phyloP scores from a whole-genome alignment of 257 asterid species.

The Gardenia jasminoides region DNA sequence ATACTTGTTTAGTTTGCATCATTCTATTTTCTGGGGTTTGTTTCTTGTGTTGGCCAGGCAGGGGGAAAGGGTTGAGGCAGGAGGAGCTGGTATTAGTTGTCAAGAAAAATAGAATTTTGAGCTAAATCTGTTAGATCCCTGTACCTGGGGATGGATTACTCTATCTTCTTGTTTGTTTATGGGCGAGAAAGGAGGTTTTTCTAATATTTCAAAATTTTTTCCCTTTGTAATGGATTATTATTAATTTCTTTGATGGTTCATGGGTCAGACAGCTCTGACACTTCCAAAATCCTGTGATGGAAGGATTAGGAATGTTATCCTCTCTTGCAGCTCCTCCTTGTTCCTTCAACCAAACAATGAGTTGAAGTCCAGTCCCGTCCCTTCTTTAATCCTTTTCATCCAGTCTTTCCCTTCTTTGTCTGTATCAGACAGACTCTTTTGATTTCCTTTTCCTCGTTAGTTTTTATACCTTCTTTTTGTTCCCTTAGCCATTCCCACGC shows the following conservation, averaged over 20 bases:
- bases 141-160: neutral
- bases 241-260: neutral
- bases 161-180: neutral
- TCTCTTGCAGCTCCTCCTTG: neutral
- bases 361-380: no score
- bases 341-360: neutral
- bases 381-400: neutral
- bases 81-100: neutral
- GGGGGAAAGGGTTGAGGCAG: neutral
- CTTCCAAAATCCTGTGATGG: neutral
- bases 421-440: neutral
- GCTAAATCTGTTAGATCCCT: neutral
- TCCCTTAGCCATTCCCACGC: neutral
- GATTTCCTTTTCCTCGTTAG: neutral
- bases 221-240: neutral
- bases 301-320: conserved; percentile 1
- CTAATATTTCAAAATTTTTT: neutral
- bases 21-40: neutral
- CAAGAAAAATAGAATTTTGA: neutral
- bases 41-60: neutral
- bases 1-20: neutral
- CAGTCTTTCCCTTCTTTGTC: neutral
- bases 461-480: neutral
- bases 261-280: neutral
- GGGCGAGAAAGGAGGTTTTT: neutral